Base-by-base conservation (phyloP, 108 stramenopile genomes). In the Cyclotella sp. region DNA sequence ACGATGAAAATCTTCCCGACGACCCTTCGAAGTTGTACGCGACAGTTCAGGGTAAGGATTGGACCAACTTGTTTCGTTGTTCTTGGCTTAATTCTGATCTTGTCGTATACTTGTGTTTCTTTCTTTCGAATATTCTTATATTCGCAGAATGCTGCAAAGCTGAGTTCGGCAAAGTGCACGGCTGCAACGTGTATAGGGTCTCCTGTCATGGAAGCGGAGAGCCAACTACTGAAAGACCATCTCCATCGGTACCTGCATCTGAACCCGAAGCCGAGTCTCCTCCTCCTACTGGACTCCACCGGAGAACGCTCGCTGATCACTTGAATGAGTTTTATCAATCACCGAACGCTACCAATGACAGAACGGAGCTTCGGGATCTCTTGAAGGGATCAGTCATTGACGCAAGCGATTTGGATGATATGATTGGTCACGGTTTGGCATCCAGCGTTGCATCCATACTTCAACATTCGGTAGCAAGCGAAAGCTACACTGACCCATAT, bases 81-180 rank as follows among this genome's bases (percentile, higher is more conserved):
- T 24, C 12, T 1, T 15, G 8, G 9, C n/a, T 1, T 9, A n/a
- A 14, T 39, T 39, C 34, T 34, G 6, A 34, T 6, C 2, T 34
- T 6, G 2, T 34, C 34, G 6, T 34, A 34, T 5, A 34, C n/a
- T n/a, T n/a, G n/a, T n/a, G n/a, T n/a, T n/a, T n/a, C n/a, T 34
- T 34, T 34, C 34, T 34, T 34, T 2, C 34, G 34, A 34, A 34
- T 34, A 6, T 34, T 34, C 34, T 34, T 34, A 2, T 34, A 34
- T 6, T 34, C 30, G 15, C 34, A 61, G 60, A 61, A 39, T 61
- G 60, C 34, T 61, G 60, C 60, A 30, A 16, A 14, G 34, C 29
- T 39, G 60, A 61, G n/a, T 61, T 61, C 34, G 60, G 60, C 12
- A 30, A 61, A 61, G 60, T 61, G 3, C 30, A 34, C 15, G 60